Evolutionary conservation across 495 filamentous ascomycete species (phyloP), one percentile per base, ranked within the genome.

Genomic region (Penicillium samsonianum): DNA sequence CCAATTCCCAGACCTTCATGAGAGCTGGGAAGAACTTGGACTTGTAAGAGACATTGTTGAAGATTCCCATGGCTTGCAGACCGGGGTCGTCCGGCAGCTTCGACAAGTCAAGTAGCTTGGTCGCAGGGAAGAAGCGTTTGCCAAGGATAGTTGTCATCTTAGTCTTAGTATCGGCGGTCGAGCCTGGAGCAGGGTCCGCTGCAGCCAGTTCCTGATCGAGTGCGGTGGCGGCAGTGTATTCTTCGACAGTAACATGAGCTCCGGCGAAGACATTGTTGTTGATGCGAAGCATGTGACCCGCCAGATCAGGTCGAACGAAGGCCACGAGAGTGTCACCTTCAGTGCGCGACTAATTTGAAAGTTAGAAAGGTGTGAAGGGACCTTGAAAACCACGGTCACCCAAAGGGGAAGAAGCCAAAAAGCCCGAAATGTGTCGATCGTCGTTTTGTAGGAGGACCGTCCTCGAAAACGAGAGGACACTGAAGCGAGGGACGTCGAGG

Each of bases 21-120:
- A 97, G 76, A 3, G 87, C 92, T 37, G 88, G 88, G 73, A 97
- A 96, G 57, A 96, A 87, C 67, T 96, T 98, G 46, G 87, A 84
- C 26, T 88, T 84, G n/a, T 84, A 86, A 2, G 85, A 82, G 26
- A 77, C 80, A 44, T 76, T 80, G 56, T 84, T 79, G 73, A 96
- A 96, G 35, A 92, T 85, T 22, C 91, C 90, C 76, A 90, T 86
- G 22, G 81, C 75, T 33, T 78, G 68, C 3, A 96, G 78, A 49
- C 83, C 80, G 1, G 80, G 70, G 63, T 98, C 93, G 33, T 76
- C 72, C 26, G 79, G 86, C 8, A 97, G 81, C 8, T 82, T 80
- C 14, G 89, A 92, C 0, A 98, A 82, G 63, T 96, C 83, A 26
- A 98, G 81, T 1, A 97, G 74, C 72, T 91, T 94, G 26, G 79